Evolutionary conservation across 140 eudicot species (phyloP).

Genomic region (Flaveria floridana): DNA sequence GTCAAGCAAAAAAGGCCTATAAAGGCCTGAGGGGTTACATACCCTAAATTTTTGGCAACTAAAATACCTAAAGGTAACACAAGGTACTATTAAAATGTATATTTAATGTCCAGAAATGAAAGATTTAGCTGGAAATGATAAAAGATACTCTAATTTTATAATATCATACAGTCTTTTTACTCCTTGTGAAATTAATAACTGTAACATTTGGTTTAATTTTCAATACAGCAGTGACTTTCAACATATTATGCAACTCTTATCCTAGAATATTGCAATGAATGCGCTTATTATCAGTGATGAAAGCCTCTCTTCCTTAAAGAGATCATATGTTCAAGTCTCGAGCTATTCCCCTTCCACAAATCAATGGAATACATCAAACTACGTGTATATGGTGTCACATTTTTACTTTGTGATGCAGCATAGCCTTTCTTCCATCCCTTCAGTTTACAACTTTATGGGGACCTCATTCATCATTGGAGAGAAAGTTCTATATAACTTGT

Average conservation of each 20-base stretch:
- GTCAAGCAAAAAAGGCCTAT: background rate
- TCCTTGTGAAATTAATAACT: background rate
- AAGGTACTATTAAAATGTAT: background rate
- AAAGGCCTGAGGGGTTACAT: background rate
- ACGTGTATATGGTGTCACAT: background rate
- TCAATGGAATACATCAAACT: background rate
- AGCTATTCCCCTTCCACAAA: background rate
- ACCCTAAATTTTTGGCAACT: background rate
- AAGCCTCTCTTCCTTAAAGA: background rate
- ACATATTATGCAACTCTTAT: constrained; percentile 3
- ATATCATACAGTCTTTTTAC: background rate
- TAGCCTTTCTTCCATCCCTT: background rate
- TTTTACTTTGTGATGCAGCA: background rate
- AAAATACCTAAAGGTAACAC: background rate
- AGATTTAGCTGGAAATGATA: background rate
- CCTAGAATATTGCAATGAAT: constrained; percentile 1
- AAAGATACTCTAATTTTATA: background rate
- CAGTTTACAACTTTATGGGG: background rate
- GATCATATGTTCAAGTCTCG: background rate
- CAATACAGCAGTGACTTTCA: background rate
- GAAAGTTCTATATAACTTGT: background rate
- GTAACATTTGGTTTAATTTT: background rate
- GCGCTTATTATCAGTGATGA: background rate
- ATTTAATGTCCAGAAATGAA: background rate
- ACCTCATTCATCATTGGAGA: background rate